Conservation (phyloP, 768 basidiomycete genomes). For the Amanita inopinata region DNA sequence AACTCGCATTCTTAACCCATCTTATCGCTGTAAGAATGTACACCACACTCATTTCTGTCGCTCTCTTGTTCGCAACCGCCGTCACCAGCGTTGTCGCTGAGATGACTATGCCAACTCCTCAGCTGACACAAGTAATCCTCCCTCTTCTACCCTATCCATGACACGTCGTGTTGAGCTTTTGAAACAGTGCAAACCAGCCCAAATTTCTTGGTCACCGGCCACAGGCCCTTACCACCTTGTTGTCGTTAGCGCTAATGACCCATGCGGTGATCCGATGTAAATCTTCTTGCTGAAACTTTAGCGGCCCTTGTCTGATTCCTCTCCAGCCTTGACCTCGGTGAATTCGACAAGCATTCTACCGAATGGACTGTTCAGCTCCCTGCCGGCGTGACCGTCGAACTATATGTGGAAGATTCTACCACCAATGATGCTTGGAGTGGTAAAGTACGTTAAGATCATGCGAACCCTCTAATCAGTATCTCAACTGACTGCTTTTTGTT, state of each 20-base stretch:
- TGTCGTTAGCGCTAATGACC: constrained; percentile 39
- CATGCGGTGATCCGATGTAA: constrained; percentile 54
- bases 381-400: constrained; percentile 35
- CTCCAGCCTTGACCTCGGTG: constrained; percentile 49
- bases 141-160: neutral
- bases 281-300: constrained; percentile 15
- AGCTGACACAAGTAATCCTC: constrained; percentile 39
- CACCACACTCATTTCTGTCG: constrained; percentile 66
- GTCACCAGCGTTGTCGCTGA: constrained; percentile 42
- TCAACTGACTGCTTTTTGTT: too few species aligned
- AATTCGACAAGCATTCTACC: constrained; percentile 33
- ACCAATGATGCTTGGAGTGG: constrained; percentile 62
- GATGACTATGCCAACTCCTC: constrained; percentile 43
- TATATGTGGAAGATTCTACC: constrained; percentile 43
- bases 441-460: constrained; percentile 29
- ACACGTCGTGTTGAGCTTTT: constrained; percentile 8
- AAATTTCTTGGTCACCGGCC: constrained; percentile 42
- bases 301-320: constrained; percentile 6
- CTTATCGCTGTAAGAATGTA: constrained; percentile 48
- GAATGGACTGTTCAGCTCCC: constrained; percentile 38
- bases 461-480: constrained; percentile 6
- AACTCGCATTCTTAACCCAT: constrained; percentile 19
- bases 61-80: constrained; percentile 55
- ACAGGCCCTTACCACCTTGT: constrained; percentile 48
- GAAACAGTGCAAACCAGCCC: constrained; percentile 40